phyloP scores from a whole-genome alignment of 176 grass and related monocot species.

The Areca catechu region DNA sequence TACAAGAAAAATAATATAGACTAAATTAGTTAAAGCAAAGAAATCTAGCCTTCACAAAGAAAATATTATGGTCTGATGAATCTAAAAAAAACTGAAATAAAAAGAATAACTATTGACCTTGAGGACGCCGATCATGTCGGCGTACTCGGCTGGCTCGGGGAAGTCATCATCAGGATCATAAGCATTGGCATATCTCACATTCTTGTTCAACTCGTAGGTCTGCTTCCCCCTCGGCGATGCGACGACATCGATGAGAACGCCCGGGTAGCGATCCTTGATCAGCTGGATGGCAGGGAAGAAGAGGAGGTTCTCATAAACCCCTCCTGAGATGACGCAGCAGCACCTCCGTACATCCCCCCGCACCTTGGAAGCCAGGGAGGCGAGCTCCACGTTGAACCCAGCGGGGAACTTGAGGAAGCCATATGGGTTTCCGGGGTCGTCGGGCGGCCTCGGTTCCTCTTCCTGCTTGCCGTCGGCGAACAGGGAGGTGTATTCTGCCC shows the following conservation, averaged over 20 bases:
- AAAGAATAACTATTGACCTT: constrained; percentile 35
- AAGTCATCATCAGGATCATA: constrained; percentile 71
- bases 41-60: no score
- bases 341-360: constrained; percentile 81
- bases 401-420: constrained; percentile 79
- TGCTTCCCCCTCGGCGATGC: constrained; percentile 69
- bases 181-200: constrained; percentile 59
- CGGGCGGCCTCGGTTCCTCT: constrained; percentile 73
- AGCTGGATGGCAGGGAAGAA: constrained; percentile 87
- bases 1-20: not conserved
- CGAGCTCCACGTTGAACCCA: constrained; percentile 78
- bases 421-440: constrained; percentile 61
- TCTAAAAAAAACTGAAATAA: not conserved
- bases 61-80: no score
- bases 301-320: constrained; percentile 94
- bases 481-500: constrained; percentile 53
- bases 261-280: constrained; percentile 77
- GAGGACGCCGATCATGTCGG: constrained; percentile 65
- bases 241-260: constrained; percentile 67
- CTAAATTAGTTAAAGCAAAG: no score
- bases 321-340: constrained; percentile 75
- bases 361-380: constrained; percentile 65
- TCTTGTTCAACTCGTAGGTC: constrained; percentile 91
- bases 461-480: constrained; percentile 79
- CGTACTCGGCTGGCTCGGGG: constrained; percentile 72